Evolutionary conservation across 768 basidiomycete species (phyloP).

Genomic region (Infundibulicybe gibba): DNA sequence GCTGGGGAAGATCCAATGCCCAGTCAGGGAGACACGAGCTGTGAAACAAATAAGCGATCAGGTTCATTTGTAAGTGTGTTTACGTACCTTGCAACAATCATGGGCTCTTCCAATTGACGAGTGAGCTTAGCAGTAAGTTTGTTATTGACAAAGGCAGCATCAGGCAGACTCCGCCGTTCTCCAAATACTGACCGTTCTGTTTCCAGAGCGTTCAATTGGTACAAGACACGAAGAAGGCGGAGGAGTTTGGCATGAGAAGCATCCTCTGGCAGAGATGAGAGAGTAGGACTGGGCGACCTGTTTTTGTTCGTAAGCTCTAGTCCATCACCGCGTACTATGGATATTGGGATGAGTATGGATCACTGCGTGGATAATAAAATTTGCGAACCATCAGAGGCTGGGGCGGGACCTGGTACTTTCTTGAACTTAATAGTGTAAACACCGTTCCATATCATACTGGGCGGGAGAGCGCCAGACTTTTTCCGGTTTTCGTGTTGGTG

Average conservation of each 20-base stretch:
- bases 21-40: constrained; percentile 97
- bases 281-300: constrained; percentile 59
- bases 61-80: background rate
- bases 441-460: constrained; percentile 83
- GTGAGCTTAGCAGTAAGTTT: constrained; percentile 98
- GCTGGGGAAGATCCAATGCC: constrained; percentile 92
- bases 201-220: constrained; percentile 77
- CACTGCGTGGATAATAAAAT: background rate
- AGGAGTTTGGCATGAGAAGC: constrained; percentile 88
- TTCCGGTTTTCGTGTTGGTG: constrained; percentile 88
- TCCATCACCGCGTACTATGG: constrained; percentile 34
- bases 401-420: constrained; percentile 83
- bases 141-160: constrained; percentile 93
- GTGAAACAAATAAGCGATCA: constrained; percentile 6
- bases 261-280: constrained; percentile 81
- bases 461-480: constrained; percentile 57
- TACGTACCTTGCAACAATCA: constrained; percentile 94
- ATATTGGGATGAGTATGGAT: background rate
- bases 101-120: constrained; percentile 93
- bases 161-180: constrained; percentile 60
- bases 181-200: constrained; percentile 52
- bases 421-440: constrained; percentile 91
- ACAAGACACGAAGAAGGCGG: constrained; percentile 82
- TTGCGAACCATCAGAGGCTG: constrained; percentile 56
- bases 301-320: constrained; percentile 42